Percentiles rank a stretch among this genome's conserved stretches.
These are phyloP conservation scores for Candolleomyces eurysporus DNA, from an alignment of 768 basidiomycete species.

Conservation along the genomic window DNA sequence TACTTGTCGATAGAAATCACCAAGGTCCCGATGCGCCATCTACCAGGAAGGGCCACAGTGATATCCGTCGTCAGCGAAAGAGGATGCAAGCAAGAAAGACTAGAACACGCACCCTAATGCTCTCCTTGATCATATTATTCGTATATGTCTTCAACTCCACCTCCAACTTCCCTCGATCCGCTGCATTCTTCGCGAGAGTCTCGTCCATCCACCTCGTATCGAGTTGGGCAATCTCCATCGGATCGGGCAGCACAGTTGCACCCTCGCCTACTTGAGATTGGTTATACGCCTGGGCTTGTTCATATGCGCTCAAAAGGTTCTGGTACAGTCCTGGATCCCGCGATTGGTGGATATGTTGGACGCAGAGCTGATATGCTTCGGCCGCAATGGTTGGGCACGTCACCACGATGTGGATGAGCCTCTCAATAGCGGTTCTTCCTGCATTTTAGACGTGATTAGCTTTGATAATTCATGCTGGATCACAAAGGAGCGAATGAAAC, in stretches of 20 bases:
- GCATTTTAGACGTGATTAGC: neutral
- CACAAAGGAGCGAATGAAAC: too few relatives aligned
- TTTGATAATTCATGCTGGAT: too few relatives aligned
- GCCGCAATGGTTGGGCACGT: constrained; percentile 67
- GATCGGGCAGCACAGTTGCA: constrained; percentile 38
- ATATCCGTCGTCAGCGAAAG: neutral
- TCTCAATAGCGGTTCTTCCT: constrained; percentile 78
- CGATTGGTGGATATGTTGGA: constrained; percentile 61
- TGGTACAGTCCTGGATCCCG: constrained; percentile 67
- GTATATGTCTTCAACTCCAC: constrained; percentile 93
- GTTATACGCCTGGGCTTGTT: constrained; percentile 32
- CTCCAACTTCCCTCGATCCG: constrained; percentile 83
- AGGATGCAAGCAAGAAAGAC: neutral
- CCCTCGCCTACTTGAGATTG: too few relatives aligned
- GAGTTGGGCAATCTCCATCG: constrained; percentile 46
- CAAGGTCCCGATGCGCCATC: constrained; percentile 92
- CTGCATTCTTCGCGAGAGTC: constrained; percentile 57
- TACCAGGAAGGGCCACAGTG: constrained; percentile 25
- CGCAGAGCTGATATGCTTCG: constrained; percentile 68
- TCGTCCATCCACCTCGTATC: constrained; percentile 78
- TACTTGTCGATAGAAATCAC: constrained; percentile 67
- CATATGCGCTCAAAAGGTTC: constrained; percentile 51
- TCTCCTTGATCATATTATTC: constrained; percentile 98
- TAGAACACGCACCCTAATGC: constrained; percentile 70
- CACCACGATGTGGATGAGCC: constrained; percentile 66